Base-by-base conservation (phyloP, 169 alveolate genomes). In the Eimeria zaria region DNA sequence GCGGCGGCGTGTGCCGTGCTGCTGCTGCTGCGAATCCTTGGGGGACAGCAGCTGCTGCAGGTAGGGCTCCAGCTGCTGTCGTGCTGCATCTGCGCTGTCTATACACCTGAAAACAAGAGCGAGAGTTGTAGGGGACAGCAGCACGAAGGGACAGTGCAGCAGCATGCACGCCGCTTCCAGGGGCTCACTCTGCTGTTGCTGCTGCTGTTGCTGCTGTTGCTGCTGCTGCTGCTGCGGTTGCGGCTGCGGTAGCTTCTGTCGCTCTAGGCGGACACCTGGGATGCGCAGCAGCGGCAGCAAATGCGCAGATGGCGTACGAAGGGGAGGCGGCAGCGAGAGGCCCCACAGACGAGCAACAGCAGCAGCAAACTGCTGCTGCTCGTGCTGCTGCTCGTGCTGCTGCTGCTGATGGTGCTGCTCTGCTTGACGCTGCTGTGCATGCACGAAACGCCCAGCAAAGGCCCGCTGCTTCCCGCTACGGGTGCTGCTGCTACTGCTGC, bases 311-410 rank as follows among this genome's bases (percentile, higher is more conserved):
- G 92, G 92, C 33, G 36, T 5, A 3, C 62, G 53, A 18, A 58
- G 92, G 36, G 20, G 8, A 41, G 80, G 58, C 5, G 92, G 92
- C 60, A 84, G 60, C 60, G 78, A 14, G 51, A 84, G 51, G 12
- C 92, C 92, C 92, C 92, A 60, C 58, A 84, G 22, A 22, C 92
- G 92, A 36, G 80, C 55, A 55, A 69, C 92, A 84, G 92, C 92
- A 55, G 78, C 78, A 60, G 58, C 92, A 58, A 84, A 84, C 39
- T 84, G 92, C 89, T 81, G 89, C 71, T 51, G 89, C 44, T 80
- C 73, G 53, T 30, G 71, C 73, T 46, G 64, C 27, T 24, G 90
- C 53, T 81, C 60, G 46, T 69, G 81, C 83, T 73, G 83, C 51
- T 73, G 55, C 55, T 36, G 78, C 78, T 69, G 78, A 2, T 33